Percentiles rank a stretch among this genome's conserved stretches.
These are phyloP conservation scores for Didymella exigua DNA, from an alignment of 2,329 filamentous ascomycete genomes.

Conservation along the genomic window DNA sequence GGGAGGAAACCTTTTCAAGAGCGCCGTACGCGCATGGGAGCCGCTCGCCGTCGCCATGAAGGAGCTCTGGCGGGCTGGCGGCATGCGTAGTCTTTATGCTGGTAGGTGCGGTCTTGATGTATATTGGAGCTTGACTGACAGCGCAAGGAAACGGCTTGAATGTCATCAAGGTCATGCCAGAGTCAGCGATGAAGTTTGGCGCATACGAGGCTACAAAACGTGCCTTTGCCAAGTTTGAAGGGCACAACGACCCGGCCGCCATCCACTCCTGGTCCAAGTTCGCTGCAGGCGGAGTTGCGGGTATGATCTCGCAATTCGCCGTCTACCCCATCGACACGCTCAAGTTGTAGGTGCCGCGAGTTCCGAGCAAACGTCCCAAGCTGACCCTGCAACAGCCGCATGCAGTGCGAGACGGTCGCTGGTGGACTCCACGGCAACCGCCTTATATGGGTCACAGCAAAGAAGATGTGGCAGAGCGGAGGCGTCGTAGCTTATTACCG, in stretches of 20 bases:
- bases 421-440: conserved; percentile 83
- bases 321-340: conserved; percentile 93
- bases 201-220: conserved; percentile 95
- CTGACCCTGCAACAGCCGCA: conserved; percentile 58
- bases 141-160: conserved; percentile 87
- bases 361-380: background rate
- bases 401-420: conserved; percentile 92
- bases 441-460: conserved; percentile 80
- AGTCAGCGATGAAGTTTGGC: conserved; percentile 97
- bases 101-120: conserved; percentile 60
- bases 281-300: conserved; percentile 81
- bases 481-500: conserved; percentile 82
- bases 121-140: conserved; percentile 10
- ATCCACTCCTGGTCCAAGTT: conserved; percentile 90
- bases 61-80: conserved; percentile 84
- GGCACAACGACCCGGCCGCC: conserved; percentile 77
- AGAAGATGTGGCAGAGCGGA: conserved; percentile 82
- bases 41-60: conserved; percentile 75
- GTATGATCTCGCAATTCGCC: conserved; percentile 93
- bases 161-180: conserved; percentile 97
- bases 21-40: conserved; percentile 67
- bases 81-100: conserved; percentile 87
- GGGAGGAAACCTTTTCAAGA: conserved; percentile 69
- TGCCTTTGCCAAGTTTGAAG: conserved; percentile 82
- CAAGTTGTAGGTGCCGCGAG: conserved; percentile 65